Conservation (phyloP, 2,329 filamentous ascomycete genomes). For the Xylaria sp. region DNA sequence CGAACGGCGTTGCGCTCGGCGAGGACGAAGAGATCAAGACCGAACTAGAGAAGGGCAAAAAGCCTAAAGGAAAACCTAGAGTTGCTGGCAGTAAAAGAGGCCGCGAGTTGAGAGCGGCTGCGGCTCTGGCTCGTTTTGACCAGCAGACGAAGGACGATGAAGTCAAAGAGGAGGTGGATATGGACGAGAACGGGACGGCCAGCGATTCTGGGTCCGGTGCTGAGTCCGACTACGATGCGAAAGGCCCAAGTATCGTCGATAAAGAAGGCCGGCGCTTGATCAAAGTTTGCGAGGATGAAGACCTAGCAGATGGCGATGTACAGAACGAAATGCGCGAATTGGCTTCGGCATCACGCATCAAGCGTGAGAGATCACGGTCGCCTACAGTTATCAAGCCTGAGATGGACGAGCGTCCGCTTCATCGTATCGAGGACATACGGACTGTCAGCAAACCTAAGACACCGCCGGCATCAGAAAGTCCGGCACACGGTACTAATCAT, state of each 20-base stretch:
- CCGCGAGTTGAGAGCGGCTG: conserved; percentile 78
- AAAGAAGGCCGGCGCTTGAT: conserved; percentile 73
- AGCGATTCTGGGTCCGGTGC: conserved; percentile 54
- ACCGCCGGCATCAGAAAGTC: background rate
- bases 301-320: conserved; percentile 63
- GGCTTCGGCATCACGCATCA: conserved; percentile 48
- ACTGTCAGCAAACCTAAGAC: conserved; percentile 25
- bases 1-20: conserved; percentile 73
- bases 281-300: conserved; percentile 79
- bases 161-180: conserved; percentile 50
- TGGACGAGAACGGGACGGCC: conserved; percentile 42
- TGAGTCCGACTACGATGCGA: conserved; percentile 55
- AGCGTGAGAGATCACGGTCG: conserved; percentile 36
- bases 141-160: conserved; percentile 63
- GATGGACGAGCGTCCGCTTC: conserved; percentile 18
- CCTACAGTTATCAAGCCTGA: conserved; percentile 30
- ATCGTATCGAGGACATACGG: conserved; percentile 16
- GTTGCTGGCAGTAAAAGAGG: conserved; percentile 80
- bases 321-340: conserved; percentile 76
- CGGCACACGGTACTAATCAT: background rate
- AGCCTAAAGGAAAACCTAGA: conserved; percentile 71
- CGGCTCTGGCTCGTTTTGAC: conserved; percentile 78
- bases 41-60: conserved; percentile 73
- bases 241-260: conserved; percentile 71
- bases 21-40: conserved; percentile 73